Conservation (phyloP, 768 basidiomycete species). For the Pleurotus salmoneostramineus region DNA sequence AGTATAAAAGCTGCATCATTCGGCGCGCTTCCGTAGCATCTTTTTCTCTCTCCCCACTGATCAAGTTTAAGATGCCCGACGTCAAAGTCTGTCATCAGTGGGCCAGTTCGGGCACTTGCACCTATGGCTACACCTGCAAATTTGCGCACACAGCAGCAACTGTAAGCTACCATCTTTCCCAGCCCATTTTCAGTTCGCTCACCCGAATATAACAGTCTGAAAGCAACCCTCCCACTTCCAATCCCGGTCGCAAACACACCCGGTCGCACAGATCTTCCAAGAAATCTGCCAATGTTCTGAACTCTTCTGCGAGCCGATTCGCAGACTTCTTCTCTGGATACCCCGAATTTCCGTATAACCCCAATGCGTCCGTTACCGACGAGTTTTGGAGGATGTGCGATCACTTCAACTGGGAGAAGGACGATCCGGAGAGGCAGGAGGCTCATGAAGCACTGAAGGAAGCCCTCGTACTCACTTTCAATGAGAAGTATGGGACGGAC, state of each 20-base stretch:
- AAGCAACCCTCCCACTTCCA: neutral
- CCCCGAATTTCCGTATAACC: conserved; percentile 12
- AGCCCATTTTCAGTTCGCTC: neutral
- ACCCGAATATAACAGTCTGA: neutral
- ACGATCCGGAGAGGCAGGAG: conserved; percentile 6
- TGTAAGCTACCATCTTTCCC: neutral
- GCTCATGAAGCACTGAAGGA: conserved; percentile 20
- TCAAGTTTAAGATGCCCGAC: too few relatives aligned
- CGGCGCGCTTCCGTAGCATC: too few relatives aligned
- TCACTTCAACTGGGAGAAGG: conserved; percentile 10
- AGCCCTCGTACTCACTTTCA: conserved; percentile 29
- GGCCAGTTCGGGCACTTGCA: conserved; percentile 1
- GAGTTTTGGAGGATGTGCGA: conserved; percentile 16
- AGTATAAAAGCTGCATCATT: neutral
- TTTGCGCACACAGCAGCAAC: neutral
- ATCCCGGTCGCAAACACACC: too few relatives aligned
- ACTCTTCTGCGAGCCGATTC: neutral
- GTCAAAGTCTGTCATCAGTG: neutral
- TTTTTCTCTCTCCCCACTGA: too few relatives aligned
- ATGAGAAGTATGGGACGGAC: conserved; percentile 27
- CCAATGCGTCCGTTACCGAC: conserved; percentile 1
- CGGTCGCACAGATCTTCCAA: neutral
- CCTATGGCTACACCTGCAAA: neutral
- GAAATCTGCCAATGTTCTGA: neutral
- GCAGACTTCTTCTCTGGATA: conserved; percentile 12